Conservation (phyloP, 306 rosid genomes). For the Bauhinia variegata region DNA sequence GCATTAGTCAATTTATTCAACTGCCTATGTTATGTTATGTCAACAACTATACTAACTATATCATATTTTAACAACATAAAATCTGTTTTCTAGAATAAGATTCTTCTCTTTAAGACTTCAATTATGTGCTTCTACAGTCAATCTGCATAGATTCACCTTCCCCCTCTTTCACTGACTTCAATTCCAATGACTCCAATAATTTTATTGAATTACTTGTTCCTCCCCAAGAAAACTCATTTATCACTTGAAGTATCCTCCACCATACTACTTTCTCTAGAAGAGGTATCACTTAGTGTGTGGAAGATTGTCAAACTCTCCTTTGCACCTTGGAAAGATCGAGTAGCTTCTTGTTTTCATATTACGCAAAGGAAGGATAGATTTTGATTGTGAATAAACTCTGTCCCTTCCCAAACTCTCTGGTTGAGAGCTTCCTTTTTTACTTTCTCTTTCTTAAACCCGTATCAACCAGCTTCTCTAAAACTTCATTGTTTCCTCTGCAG, state of each 20-base stretch:
- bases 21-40: too few species aligned
- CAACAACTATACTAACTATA: too few species aligned
- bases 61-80: too few species aligned
- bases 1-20: too few species aligned
- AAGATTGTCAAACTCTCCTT: constrained; percentile 45
- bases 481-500: constrained; percentile 50
- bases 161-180: too few species aligned
- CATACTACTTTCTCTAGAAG: constrained; percentile 45
- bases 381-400: constrained; percentile 30
- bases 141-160: too few species aligned
- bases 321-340: constrained; percentile 49
- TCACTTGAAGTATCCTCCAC: constrained; percentile 39
- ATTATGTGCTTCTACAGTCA: too few species aligned
- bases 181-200: too few species aligned
- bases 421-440: constrained; percentile 65
- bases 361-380: constrained; percentile 60
- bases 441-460: constrained; percentile 53
- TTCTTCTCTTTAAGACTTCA: too few species aligned
- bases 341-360: constrained; percentile 47
- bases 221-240: neutral
- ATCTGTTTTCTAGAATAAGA: too few species aligned
- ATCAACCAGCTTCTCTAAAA: constrained; percentile 44
- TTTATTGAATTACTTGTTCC: too few species aligned
- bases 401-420: constrained; percentile 74
- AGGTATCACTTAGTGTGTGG: constrained; percentile 54